A percentile compares a stretch with the other conserved stretches of the same genome.
These are phyloP conservation scores for Abelmoschus esculentus DNA, from an alignment of 345 rosid genomes.

Conservation along the genomic window DNA sequence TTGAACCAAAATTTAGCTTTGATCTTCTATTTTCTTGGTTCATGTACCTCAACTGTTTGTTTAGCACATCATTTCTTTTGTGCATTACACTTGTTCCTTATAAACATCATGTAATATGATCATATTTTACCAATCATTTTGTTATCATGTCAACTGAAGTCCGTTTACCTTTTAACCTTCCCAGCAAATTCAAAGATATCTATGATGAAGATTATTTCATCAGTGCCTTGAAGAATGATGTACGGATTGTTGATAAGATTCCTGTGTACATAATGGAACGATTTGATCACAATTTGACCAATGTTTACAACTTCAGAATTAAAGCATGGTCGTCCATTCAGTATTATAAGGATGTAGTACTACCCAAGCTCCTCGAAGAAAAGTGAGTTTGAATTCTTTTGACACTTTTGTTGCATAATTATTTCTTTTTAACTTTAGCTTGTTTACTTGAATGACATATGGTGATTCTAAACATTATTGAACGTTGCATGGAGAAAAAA, in stretches of 20 bases:
- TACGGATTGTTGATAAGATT: slow-evolving; percentile 70
- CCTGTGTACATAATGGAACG: slow-evolving; percentile 95
- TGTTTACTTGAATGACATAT: not conserved
- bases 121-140: not conserved
- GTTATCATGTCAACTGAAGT: not conserved
- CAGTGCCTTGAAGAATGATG: slow-evolving; percentile 64
- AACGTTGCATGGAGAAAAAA: not conserved
- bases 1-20: not conserved
- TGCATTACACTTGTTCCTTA: not conserved
- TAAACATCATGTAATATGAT: not conserved
- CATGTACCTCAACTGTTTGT: not conserved
- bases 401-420: not conserved
- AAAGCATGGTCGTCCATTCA: slow-evolving; percentile 96
- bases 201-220: slow-evolving; percentile 83
- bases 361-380: slow-evolving; percentile 90
- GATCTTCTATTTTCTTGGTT: not conserved
- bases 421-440: not conserved
- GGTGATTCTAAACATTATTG: not conserved
- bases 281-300: slow-evolving; percentile 75
- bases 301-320: slow-evolving; percentile 92
- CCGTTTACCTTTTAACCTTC: slow-evolving; percentile 8
- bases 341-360: slow-evolving; percentile 76
- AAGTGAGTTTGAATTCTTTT: slow-evolving; percentile 49
- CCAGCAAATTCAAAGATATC: slow-evolving; percentile 83
- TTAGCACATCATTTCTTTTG: not conserved